Conservation (phyloP, 306 rosid species). For the Coriaria nepalensis region DNA sequence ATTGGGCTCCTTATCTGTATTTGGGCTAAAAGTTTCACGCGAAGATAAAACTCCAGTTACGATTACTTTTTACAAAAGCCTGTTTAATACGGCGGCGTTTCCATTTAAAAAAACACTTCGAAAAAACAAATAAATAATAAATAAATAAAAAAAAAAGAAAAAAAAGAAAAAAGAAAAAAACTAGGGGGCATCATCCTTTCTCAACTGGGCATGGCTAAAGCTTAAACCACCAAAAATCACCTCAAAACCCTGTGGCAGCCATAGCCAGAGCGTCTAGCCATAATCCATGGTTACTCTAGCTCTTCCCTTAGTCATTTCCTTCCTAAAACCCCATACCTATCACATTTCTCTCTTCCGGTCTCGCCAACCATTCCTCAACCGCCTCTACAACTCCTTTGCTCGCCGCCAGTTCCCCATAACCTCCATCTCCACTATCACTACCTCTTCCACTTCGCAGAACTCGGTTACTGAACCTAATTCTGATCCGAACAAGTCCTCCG, state of each 20-base stretch:
- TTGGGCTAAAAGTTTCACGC: too few species aligned
- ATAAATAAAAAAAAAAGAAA: too few species aligned
- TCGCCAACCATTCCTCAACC: constrained; percentile 9
- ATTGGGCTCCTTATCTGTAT: too few species aligned
- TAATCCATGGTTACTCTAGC: constrained; percentile 45
- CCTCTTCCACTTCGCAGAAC: constrained; percentile 25
- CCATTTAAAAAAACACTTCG: too few species aligned
- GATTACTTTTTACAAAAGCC: too few species aligned
- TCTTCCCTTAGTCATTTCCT: constrained; percentile 56
- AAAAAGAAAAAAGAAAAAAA: too few species aligned
- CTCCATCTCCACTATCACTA: constrained; percentile 25
- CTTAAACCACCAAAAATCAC: constrained; percentile 1
- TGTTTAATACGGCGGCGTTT: too few species aligned
- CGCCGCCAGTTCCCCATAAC: constrained; percentile 28
- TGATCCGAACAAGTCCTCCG: constrained; percentile 21
- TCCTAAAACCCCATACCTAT: constrained; percentile 43
- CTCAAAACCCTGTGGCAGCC: too few species aligned
- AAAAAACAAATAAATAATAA: too few species aligned
- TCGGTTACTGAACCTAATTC: constrained; percentile 18
- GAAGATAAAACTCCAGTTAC: too few species aligned
- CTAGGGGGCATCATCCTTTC: too few species aligned
- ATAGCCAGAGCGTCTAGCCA: too few species aligned
- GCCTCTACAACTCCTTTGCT: constrained; percentile 8
- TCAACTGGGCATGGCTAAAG: constrained; percentile 8
- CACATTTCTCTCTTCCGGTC: constrained; percentile 24